Evolutionary conservation across 768 basidiomycete species (phyloP).

Genomic region (Boletus rubescentipes): DNA sequence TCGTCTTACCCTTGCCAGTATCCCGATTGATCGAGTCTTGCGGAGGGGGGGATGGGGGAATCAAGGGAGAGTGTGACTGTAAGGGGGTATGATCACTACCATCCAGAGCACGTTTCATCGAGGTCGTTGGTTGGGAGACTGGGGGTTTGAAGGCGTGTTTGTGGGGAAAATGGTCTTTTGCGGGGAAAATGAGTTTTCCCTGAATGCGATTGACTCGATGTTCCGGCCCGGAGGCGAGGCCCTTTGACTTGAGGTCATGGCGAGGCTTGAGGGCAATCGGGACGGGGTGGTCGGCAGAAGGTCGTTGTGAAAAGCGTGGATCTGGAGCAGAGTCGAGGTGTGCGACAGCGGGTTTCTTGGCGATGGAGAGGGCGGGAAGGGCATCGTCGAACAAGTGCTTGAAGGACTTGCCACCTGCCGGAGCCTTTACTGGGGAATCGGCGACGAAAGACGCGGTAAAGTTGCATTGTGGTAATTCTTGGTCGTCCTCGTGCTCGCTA

Average conservation of each 20-base stretch:
- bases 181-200: slow-evolving; percentile 12
- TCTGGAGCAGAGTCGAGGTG: background rate
- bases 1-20: slow-evolving; percentile 42
- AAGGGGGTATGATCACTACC: slow-evolving; percentile 24
- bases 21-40: slow-evolving; percentile 30
- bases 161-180: slow-evolving; percentile 6
- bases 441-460: slow-evolving; percentile 54
- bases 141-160: background rate
- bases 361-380: slow-evolving; percentile 17
- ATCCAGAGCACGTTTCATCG: slow-evolving; percentile 46
- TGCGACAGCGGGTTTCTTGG: slow-evolving; percentile 14
- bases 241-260: slow-evolving; percentile 3
- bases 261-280: background rate
- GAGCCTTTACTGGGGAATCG: slow-evolving; percentile 70
- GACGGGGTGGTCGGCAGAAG: background rate
- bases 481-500: slow-evolving; percentile 39
- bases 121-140: slow-evolving; percentile 24
- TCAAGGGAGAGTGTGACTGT: slow-evolving; percentile 35
- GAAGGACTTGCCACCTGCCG: slow-evolving; percentile 58
- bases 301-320: background rate
- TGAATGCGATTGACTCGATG: slow-evolving; percentile 2
- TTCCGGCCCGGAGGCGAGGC: background rate
- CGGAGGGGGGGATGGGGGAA: slow-evolving; percentile 73
- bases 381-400: slow-evolving; percentile 66
- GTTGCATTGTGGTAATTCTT: slow-evolving; percentile 27